Conservation (phyloP, 2,329 filamentous ascomycete genomes). For the Orbilia oligospora region DNA sequence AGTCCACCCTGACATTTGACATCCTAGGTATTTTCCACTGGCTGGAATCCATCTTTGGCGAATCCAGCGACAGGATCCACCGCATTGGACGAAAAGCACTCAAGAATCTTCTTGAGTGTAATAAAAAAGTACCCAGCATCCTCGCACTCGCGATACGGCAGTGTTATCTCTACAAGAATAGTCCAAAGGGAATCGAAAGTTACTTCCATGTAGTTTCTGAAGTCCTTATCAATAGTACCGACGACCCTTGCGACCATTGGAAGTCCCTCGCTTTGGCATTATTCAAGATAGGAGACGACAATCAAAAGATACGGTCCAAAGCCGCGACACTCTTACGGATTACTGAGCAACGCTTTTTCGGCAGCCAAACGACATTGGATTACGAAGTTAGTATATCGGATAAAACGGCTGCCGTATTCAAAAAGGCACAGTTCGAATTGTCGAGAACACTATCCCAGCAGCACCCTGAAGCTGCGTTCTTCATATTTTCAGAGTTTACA, state of each 20-base stretch:
- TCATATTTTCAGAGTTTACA: constrained; percentile 96
- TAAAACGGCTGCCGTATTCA: constrained; percentile 98
- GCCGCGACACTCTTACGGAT: constrained; percentile 84
- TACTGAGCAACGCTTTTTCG: constrained; percentile 84
- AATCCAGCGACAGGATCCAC: constrained; percentile 91
- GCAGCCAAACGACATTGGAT: constrained; percentile 92
- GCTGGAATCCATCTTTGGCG: constrained; percentile 95
- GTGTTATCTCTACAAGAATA: constrained; percentile 78
- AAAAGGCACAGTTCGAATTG: constrained; percentile 95
- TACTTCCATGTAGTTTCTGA: constrained; percentile 95
- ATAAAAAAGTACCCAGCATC: constrained; percentile 86
- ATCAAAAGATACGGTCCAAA: constrained; percentile 88
- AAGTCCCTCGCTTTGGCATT: constrained; percentile 88
- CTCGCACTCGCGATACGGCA: constrained; percentile 90
- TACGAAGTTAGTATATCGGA: constrained; percentile 99
- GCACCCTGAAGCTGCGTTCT: constrained; percentile 89
- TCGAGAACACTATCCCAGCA: constrained; percentile 90
- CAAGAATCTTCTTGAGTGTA: constrained; percentile 90
- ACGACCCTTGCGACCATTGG: constrained; percentile 90
- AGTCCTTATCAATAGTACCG: constrained; percentile 84
- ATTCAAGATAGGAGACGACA: constrained; percentile 92
- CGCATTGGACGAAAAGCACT: constrained; percentile 88
- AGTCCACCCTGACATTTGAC: constrained; percentile 90
- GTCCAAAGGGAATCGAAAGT: constrained; percentile 87
- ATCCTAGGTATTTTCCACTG: constrained; percentile 92